A percentile compares a stretch with the other conserved stretches of the same genome.
These are phyloP conservation scores for Beauveria sp. DNA, from an alignment of 2,329 filamentous ascomycete species.

Conservation along the genomic window DNA sequence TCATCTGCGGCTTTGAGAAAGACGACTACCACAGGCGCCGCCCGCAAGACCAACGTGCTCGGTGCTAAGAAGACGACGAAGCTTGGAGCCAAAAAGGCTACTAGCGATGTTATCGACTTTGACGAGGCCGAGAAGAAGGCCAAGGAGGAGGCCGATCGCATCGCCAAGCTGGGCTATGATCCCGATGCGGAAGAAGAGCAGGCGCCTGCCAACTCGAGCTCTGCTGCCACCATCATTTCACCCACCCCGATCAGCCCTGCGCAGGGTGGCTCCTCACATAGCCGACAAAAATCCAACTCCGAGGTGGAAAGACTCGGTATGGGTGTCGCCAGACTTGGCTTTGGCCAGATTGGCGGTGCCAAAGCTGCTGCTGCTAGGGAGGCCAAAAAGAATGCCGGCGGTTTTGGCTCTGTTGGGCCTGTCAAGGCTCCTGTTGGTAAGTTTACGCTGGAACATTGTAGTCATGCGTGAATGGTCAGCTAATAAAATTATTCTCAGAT, in stretches of 20 bases:
- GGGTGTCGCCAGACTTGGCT: slow-evolving; percentile 77
- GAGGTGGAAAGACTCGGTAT: slow-evolving; percentile 87
- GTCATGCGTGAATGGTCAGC: neutral
- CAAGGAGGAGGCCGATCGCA: slow-evolving; percentile 92
- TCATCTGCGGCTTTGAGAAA: slow-evolving; percentile 80
- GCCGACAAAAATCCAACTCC: slow-evolving; percentile 56
- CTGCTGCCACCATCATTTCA: slow-evolving; percentile 56
- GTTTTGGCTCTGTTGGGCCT: slow-evolving; percentile 78
- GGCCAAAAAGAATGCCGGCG: slow-evolving; percentile 67
- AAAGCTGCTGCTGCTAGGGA: slow-evolving; percentile 43
- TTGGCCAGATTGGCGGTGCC: slow-evolving; percentile 69
- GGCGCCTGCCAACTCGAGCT: slow-evolving; percentile 36
- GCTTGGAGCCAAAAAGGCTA: slow-evolving; percentile 88
- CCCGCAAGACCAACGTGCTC: slow-evolving; percentile 79
- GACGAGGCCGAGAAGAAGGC: slow-evolving; percentile 96
- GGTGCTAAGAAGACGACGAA: slow-evolving; percentile 76
- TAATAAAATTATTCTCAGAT: slow-evolving; percentile 30
- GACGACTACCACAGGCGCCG: slow-evolving; percentile 51
- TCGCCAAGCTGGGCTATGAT: slow-evolving; percentile 92
- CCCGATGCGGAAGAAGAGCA: slow-evolving; percentile 71
- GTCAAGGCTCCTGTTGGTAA: slow-evolving; percentile 66
- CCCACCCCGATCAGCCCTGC: slow-evolving; percentile 69
- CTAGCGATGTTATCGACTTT: slow-evolving; percentile 77
- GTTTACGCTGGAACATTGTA: slow-evolving; percentile 14
- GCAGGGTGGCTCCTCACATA: slow-evolving; percentile 46